A percentile compares a stretch with the other conserved stretches of the same genome.
Evolutionary conservation across 495 filamentous ascomycete species (phyloP).

Genomic region (Astrothelium macrocarpum): DNA sequence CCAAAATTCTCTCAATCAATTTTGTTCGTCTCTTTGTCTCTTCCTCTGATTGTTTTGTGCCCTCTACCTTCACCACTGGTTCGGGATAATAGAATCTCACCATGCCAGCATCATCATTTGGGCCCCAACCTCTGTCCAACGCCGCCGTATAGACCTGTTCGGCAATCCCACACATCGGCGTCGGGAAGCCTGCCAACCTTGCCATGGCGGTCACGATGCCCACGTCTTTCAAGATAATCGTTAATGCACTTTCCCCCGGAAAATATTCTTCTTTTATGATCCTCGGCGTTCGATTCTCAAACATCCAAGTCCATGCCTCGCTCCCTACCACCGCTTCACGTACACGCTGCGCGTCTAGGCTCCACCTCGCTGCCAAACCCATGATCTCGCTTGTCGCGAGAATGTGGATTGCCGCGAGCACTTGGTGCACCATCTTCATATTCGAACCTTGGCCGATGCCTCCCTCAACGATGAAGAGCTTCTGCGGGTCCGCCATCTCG

Average conservation of each 20-base stretch:
- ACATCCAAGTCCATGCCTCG: constrained; percentile 71
- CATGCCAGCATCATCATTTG: constrained; percentile 62
- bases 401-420: constrained; percentile 70
- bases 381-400: constrained; percentile 61
- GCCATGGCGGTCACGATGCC: constrained; percentile 67
- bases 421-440: constrained; percentile 82
- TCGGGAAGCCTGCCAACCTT: constrained; percentile 48
- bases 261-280: constrained; percentile 61
- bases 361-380: constrained; percentile 60
- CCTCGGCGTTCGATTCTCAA: constrained; percentile 60
- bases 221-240: constrained; percentile 74
- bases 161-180: constrained; percentile 60
- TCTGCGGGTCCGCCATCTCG: constrained; percentile 49
- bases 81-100: constrained; percentile 49
- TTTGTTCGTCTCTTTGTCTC: constrained; percentile 29
- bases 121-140: constrained; percentile 50
- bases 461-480: constrained; percentile 64
- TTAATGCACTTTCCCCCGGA: constrained; percentile 55
- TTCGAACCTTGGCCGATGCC: constrained; percentile 72
- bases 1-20: constrained; percentile 47
- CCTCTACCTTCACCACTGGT: constrained; percentile 33
- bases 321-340: constrained; percentile 48
- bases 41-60: constrained; percentile 23
- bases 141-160: constrained; percentile 60
- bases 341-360: constrained; percentile 50